A percentile compares a stretch with the other conserved stretches of the same genome.
phyloP scores from a whole-genome alignment of 73 alveolate species.

The Tetrahymena elliotti region DNA sequence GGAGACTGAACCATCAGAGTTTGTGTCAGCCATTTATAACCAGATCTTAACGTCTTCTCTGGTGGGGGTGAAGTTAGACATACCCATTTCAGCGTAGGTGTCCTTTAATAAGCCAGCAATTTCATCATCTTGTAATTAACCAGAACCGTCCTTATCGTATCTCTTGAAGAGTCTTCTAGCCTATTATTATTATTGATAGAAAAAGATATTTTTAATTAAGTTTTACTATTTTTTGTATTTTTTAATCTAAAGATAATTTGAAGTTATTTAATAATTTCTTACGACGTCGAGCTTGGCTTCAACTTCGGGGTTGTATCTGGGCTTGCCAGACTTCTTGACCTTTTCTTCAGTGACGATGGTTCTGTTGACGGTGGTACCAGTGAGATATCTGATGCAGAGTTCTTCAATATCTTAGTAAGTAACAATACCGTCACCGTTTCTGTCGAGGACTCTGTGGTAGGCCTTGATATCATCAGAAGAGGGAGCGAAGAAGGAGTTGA shows the following conservation, averaged over 20 bases:
- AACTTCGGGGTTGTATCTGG: neutral
- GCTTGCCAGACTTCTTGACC: neutral
- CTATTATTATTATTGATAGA: neutral
- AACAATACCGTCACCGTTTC: constrained; percentile 44
- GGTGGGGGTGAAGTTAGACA: constrained; percentile 7
- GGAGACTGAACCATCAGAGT: constrained; percentile 34
- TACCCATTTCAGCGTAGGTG: constrained; percentile 25
- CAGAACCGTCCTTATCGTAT: constrained; percentile 34
- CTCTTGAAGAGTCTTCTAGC: constrained; percentile 33
- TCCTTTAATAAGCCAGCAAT: constrained; percentile 8
- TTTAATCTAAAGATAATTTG: neutral
- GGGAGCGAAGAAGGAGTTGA: constrained; percentile 26
- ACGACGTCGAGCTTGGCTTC: constrained; percentile 1
- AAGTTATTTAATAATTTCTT: neutral
- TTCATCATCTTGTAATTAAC: constrained; percentile 11
- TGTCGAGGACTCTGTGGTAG: constrained; percentile 37
- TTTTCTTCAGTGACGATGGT: neutral
- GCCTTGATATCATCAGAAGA: constrained; percentile 40
- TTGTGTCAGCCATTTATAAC: constrained; percentile 26
- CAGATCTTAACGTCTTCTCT: constrained; percentile 13
- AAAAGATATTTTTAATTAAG: neutral
- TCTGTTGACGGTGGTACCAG: neutral
- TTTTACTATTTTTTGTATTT: neutral
- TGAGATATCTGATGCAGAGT: constrained; percentile 38
- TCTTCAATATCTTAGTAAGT: constrained; percentile 39